A percentile compares a stretch with the other conserved stretches of the same genome.
Conservation (phyloP, 1,284 basidiomycete species). For the Cutaneotrichosporon sp. region DNA sequence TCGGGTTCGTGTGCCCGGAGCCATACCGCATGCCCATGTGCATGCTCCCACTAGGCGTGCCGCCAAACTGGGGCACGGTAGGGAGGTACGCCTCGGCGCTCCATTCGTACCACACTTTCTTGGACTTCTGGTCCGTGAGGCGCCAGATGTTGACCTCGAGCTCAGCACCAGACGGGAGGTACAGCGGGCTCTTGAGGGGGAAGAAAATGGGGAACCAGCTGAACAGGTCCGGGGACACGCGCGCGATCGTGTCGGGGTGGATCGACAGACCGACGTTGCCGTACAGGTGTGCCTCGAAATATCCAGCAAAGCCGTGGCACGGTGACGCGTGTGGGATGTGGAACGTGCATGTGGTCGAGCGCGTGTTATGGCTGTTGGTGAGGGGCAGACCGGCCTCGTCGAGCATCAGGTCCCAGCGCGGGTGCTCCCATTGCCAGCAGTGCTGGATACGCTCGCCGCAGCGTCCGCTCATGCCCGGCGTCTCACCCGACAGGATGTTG, state of each 20-base stretch:
- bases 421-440: slow-evolving; percentile 98
- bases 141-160: slow-evolving; percentile 94
- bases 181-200: slow-evolving; percentile 89
- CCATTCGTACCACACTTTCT: slow-evolving; percentile 96
- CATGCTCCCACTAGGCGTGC: slow-evolving; percentile 14
- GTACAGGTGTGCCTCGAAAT: slow-evolving; percentile 95
- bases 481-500: slow-evolving; percentile 76
- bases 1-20: slow-evolving; percentile 36
- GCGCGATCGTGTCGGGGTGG: slow-evolving; percentile 80
- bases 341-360: slow-evolving; percentile 77
- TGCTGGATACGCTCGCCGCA: slow-evolving; percentile 85
- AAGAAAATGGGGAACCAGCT: slow-evolving; percentile 99
- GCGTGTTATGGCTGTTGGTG: slow-evolving; percentile 84
- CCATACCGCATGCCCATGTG: slow-evolving; percentile 4
- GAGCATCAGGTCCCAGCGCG: slow-evolving; percentile 71
- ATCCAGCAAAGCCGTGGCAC: slow-evolving; percentile 96
- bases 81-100: slow-evolving; percentile 86
- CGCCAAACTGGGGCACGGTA: slow-evolving; percentile 25
- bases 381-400: slow-evolving; percentile 71
- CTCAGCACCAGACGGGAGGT: slow-evolving; percentile 87
- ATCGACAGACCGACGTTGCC: slow-evolving; percentile 86
- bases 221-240: slow-evolving; percentile 88
- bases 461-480: slow-evolving; percentile 56
- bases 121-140: slow-evolving; percentile 70
- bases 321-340: slow-evolving; percentile 91